Evolutionary conservation across 2,329 filamentous ascomycete species (phyloP), one percentile per base, ranked within the genome.

Genomic region (Rutstroemia sp.): DNA sequence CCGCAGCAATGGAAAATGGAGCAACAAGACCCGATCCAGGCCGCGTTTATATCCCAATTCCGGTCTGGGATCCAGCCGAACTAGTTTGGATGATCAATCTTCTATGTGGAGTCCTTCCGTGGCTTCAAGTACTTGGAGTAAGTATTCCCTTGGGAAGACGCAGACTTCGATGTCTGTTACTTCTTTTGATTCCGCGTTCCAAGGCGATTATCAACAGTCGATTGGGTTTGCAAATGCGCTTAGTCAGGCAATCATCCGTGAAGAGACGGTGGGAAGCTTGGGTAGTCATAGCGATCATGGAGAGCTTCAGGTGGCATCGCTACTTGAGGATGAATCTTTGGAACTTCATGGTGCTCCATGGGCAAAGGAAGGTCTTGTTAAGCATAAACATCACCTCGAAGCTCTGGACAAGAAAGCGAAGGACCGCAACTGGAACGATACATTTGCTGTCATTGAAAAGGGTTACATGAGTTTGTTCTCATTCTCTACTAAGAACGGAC

Each of bases 211-310:
- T 71, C 91, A 96, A 72, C 92, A 96, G 72, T 95, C 91, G 0
- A 96, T 99, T 68, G 94, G 94, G 0, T 99, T 99, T 68, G 94
- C 94, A 54, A 97, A 96, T 70, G 94, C 94, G 4, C 79, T 99
- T 10, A 96, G 91, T 65, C 92, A 97, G 70, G 92, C 92, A 38
- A 99, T 97, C 62, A 96, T 96, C 63, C 88, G 94, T 4, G 92
- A 96, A 66, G 90, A 95, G 66, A 79, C 80, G 47, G 79, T 81
- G 16, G 79, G 79, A 10, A 77, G 77, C 44, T 74, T 61, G 73
- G 70, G 60, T 5, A 66, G 65, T 27, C 58, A 47, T 55, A 63
- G 74, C 62, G 65, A 70, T 27, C 53, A 50, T 34, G 65, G 69
- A 54, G 73, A 78, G 58, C 57, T 67, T 55, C 56, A 68, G 21